A percentile compares a stretch with the other conserved stretches of the same genome.
Evolutionary conservation across 1,284 basidiomycete genomes (phyloP).

Genomic region (Melanopsichium pennsylvanicum): DNA sequence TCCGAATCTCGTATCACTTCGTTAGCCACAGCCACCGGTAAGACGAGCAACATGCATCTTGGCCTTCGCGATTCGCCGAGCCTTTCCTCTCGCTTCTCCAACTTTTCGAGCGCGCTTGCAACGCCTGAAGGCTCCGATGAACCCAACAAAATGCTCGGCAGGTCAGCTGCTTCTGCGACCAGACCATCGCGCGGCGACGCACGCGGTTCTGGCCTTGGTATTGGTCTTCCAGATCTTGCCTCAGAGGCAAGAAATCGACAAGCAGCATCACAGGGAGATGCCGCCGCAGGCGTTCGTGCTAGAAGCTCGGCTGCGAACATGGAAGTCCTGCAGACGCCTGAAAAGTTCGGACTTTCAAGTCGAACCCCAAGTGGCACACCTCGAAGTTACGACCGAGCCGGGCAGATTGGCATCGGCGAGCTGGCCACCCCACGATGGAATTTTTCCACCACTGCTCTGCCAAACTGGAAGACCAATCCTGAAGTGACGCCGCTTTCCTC

Average conservation of each 20-base stretch:
- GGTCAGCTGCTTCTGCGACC: conserved; percentile 5
- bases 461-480: conserved; percentile 13
- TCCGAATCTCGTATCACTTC: conserved; percentile 4
- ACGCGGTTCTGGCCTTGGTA: conserved; percentile 38
- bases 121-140: conserved; percentile 40
- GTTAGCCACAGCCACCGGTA: conserved; percentile 1
- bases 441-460: conserved; percentile 30
- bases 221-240: conserved; percentile 40
- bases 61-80: conserved; percentile 34
- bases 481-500: conserved; percentile 19
- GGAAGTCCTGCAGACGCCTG: conserved; percentile 38
- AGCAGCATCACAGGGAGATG: neutral
- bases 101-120: conserved; percentile 46
- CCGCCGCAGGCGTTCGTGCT: neutral
- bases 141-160: conserved; percentile 20
- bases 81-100: conserved; percentile 49
- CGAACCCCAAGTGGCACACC: conserved; percentile 27
- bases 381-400: conserved; percentile 75
- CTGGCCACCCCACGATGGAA: conserved; percentile 95
- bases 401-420: conserved; percentile 91
- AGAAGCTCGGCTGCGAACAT: neutral
- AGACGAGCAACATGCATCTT: conserved; percentile 32
- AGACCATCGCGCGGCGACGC: conserved; percentile 5
- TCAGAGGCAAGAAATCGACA: conserved; percentile 10
- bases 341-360: conserved; percentile 27